Base-by-base conservation (phyloP, 768 basidiomycete species). In the Leccinum longicurvipes region DNA sequence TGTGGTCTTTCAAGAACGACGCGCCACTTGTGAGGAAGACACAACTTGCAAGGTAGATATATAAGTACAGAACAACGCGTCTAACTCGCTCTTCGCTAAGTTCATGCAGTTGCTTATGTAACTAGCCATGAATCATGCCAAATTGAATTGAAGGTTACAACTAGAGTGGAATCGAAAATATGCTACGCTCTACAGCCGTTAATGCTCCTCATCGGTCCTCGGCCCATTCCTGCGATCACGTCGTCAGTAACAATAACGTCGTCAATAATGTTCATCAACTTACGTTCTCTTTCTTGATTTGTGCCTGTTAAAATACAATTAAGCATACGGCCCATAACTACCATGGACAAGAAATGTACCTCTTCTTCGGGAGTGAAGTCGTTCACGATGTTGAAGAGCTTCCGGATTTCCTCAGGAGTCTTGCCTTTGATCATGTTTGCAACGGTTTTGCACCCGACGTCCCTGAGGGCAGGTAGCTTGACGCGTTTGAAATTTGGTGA, bases 351-450 rank as follows among this genome's bases (percentile, higher is more conserved):
- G 28, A 47, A 49, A 72, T 76, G 46, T 46, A 93, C 96, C 87
- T 99, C 97, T 73, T 98, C 97, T 70, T 99, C 97, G 19, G 96
- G 94, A 4, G 97, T 98, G 70, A 99, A 99, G 75, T 98, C 97
- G 71, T 94, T 94, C 29, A 92, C 90, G 61, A 95, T 94, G 82
- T 97, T 96, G 79, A 94, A 98, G 52, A 98, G 83, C 69, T 98
- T 98, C 56, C 96, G 88, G 63, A 99, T 98, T 77, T 98, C 97
- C 73, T 98, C 97, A 23, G 97, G 97, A 4, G 95, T 96, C 83
- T 99, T 99, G 31, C 97, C 97, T 79, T 99, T 98, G 83, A 99
- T 98, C 97, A 98, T 99, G 82, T 98, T 98, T 14, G 97, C 97
- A 5, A 97, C 95, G 4, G 93, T 97, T 81, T 97, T 96, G 84